Evolutionary conservation across 208 protist genomes (phyloP).

Genomic region (Leishmania tarentolae): DNA sequence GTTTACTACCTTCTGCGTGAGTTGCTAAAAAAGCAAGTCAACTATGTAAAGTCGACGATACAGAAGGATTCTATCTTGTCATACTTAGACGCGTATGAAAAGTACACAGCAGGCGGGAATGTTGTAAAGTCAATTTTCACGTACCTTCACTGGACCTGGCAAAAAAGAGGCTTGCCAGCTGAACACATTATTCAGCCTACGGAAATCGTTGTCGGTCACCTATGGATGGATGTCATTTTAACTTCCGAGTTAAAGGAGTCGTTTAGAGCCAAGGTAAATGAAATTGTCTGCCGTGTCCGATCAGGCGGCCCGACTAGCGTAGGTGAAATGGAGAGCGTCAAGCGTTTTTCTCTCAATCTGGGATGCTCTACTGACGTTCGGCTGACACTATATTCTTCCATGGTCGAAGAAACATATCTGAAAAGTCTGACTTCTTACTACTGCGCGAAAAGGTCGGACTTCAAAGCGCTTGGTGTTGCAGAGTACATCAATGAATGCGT

Average conservation of each 20-base stretch:
- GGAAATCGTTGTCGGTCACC: slow-evolving; percentile 59
- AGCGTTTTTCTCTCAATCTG: slow-evolving; percentile 70
- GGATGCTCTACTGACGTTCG: slow-evolving; percentile 54
- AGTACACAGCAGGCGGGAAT: slow-evolving; percentile 70
- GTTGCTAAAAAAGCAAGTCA: slow-evolving; percentile 66
- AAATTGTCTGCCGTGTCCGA: slow-evolving; percentile 45
- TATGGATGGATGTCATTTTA: slow-evolving; percentile 56
- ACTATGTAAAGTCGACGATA: slow-evolving; percentile 34
- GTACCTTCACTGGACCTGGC: slow-evolving; percentile 85
- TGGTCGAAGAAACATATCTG: slow-evolving; percentile 74
- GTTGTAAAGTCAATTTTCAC: slow-evolving; percentile 72
- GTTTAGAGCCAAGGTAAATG: slow-evolving; percentile 45
- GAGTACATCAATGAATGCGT: slow-evolving; percentile 50
- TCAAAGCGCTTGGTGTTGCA: slow-evolving; percentile 40
- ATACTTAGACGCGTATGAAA: slow-evolving; percentile 69
- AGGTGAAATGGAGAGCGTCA: slow-evolving; percentile 55
- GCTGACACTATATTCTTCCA: slow-evolving; percentile 46
- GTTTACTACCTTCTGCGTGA: slow-evolving; percentile 83
- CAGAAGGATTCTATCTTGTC: slow-evolving; percentile 31
- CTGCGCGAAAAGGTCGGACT: slow-evolving; percentile 26
- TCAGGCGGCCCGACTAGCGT: slow-evolving; percentile 33
- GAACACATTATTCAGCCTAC: slow-evolving; percentile 77
- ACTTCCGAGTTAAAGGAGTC: slow-evolving; percentile 29
- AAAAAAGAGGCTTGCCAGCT: slow-evolving; percentile 67
- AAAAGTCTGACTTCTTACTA: slow-evolving; percentile 44